These are phyloP conservation scores for Barbatosphaeria neglecta DNA, from an alignment of 495 filamentous ascomycete species.

Conservation along the genomic window DNA sequence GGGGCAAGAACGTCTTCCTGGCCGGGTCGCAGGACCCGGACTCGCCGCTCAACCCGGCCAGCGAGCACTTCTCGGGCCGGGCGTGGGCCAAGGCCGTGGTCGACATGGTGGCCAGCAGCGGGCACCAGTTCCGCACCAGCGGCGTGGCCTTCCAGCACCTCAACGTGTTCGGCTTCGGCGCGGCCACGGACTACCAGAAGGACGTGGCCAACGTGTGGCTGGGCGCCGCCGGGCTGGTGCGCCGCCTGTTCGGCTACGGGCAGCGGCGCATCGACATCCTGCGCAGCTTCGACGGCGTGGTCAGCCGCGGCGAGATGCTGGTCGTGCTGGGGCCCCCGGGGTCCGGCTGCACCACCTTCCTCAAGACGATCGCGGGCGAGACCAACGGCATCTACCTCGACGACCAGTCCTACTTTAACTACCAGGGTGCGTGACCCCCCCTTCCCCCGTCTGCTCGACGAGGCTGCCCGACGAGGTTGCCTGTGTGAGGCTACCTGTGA, in stretches of 20 bases:
- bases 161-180: slow-evolving; percentile 66
- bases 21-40: slow-evolving; percentile 18
- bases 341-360: slow-evolving; percentile 64
- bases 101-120: slow-evolving; percentile 29
- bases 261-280: slow-evolving; percentile 65
- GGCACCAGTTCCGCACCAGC: slow-evolving; percentile 33
- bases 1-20: slow-evolving; percentile 23
- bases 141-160: slow-evolving; percentile 51
- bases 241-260: slow-evolving; percentile 36
- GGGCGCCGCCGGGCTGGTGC: slow-evolving; percentile 32
- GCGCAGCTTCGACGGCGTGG: slow-evolving; percentile 66
- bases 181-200: slow-evolving; percentile 72
- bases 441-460: too few relatives aligned
- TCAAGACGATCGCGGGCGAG: slow-evolving; percentile 71
- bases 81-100: slow-evolving; percentile 46
- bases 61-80: slow-evolving; percentile 38
- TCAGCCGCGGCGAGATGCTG: slow-evolving; percentile 67
- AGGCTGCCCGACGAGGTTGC: too few relatives aligned
- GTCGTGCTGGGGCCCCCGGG: slow-evolving; percentile 71
- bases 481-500: too few relatives aligned
- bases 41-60: slow-evolving; percentile 40
- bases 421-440: slow-evolving; percentile 50
- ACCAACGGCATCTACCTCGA: slow-evolving; percentile 61
- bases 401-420: slow-evolving; percentile 56
- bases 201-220: slow-evolving; percentile 55